phyloP scores from a whole-genome alignment of 768 basidiomycete genomes.

The Zangia roseola region DNA sequence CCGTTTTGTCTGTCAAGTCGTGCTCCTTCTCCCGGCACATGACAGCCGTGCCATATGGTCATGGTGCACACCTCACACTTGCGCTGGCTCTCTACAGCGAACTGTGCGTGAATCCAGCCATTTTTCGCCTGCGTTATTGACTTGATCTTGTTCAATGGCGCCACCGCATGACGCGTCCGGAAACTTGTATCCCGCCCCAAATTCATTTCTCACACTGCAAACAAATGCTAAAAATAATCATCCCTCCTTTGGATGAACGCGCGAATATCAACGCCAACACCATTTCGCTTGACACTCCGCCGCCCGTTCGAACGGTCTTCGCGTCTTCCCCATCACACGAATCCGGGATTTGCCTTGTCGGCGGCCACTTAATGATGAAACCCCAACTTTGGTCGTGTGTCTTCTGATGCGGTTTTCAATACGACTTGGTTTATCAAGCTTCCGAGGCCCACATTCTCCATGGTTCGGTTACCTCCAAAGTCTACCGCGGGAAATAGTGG shows the following conservation, averaged over 20 bases:
- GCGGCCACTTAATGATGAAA: conserved; percentile 8
- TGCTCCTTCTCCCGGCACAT: conserved; percentile 49
- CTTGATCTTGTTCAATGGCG: conserved; percentile 3
- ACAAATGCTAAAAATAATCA: conserved; percentile 16
- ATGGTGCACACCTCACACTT: conserved; percentile 58
- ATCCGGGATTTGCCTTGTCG: conserved; percentile 28
- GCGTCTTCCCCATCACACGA: conserved; percentile 9
- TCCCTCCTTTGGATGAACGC: conserved; percentile 16
- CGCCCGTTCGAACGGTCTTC: conserved; percentile 7
- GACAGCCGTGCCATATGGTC: conserved; percentile 48
- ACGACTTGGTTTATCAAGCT: conserved; percentile 35
- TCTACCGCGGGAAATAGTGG: conserved; percentile 50
- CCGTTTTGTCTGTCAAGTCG: conserved; percentile 59
- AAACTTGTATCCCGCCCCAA: conserved; percentile 2
- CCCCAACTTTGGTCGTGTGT: background rate
- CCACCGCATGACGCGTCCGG: conserved; percentile 9
- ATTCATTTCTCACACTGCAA: conserved; percentile 12
- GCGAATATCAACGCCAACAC: conserved; percentile 20
- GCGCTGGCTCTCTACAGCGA: conserved; percentile 65
- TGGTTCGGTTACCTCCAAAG: conserved; percentile 71
- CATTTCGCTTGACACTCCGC: conserved; percentile 18
- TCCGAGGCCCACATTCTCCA: conserved; percentile 46
- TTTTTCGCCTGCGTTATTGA: conserved; percentile 7
- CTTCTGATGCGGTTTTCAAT: conserved; percentile 4
- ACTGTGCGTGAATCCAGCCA: conserved; percentile 44